Base-by-base conservation (phyloP, 106 monocot genomes). In the Dendrobium chrysotoxum region DNA sequence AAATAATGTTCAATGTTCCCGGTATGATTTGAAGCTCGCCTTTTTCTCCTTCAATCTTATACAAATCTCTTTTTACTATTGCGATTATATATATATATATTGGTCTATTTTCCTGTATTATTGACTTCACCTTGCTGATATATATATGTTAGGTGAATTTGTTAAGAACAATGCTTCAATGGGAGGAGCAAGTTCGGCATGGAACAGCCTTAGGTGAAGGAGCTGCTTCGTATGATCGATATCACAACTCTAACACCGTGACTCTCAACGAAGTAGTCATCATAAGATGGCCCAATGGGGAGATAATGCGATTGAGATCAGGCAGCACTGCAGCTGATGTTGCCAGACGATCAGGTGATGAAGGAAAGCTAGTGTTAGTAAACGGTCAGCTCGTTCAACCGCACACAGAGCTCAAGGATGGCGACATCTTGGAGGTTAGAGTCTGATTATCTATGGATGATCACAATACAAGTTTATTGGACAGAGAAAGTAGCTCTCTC, bases 291-390 rank as follows among this genome's bases (percentile, higher is more conserved):
- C 94, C 97, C 15, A 81, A 89, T 66, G 94, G 94, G 28, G 88
- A 92, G 28, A 94, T 97, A 72, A 88, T 92, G 89, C 86, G 92
- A 72, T 80, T 94, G 85, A 90, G 82, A 82, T 88, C 90, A 6
- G 94, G 97, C 0, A 97, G 94, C 86, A 97, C 92, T 16, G 94
- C 97, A 20, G 90, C 92, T 26, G 94, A 97, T 81, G 97, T 91
- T 46, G 97, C 97, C 4, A 57, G 77, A 45, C 84, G 92, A 21
- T 86, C 94, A 21, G 97, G 96, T 23, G 75, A 86, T 4, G 94
- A 94, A 78, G 97, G 92, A 41, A 88, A 89, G 77, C 82, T 97
- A 30, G 92, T 97, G 17, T 47, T 84, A 39, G 83, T 97, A 4
- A 97, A 97, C 44, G 96, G 96, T 17, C 96, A 92, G 57, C 87